These are phyloP conservation scores for Nissolia schottii DNA, from an alignment of 306 rosid species.

Conservation along the genomic window DNA sequence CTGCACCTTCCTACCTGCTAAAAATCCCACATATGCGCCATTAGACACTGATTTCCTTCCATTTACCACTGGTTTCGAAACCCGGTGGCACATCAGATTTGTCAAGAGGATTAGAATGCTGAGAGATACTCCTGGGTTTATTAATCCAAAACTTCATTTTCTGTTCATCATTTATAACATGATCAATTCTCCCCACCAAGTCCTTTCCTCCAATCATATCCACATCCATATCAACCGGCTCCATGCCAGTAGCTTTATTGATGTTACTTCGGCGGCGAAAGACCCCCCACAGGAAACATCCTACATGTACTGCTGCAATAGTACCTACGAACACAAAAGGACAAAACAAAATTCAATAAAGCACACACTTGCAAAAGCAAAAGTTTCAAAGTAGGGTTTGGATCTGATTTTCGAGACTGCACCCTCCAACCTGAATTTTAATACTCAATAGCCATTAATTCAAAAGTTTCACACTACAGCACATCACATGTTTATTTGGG, in stretches of 20 bases:
- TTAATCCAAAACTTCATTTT: too few species aligned
- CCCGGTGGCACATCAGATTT: conserved; percentile 25
- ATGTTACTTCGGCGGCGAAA: conserved; percentile 26
- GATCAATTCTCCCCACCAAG: conserved; percentile 30
- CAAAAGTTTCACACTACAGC: neutral
- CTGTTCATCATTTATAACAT: conserved; percentile 7
- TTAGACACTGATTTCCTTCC: neutral
- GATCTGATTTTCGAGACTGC: neutral
- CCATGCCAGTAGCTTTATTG: conserved; percentile 2
- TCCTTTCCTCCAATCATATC: conserved; percentile 51
- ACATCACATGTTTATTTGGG: neutral
- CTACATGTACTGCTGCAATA: conserved; percentile 16
- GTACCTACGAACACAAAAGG: conserved; percentile 30
- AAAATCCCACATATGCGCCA: neutral
- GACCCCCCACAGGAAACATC: conserved; percentile 56
- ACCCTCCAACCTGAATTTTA: neutral
- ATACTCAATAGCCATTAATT: neutral
- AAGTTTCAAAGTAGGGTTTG: neutral
- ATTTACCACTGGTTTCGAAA: neutral
- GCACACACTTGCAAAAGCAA: neutral
- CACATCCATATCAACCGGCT: conserved; percentile 43
- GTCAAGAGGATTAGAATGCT: neutral
- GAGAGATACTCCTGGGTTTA: neutral
- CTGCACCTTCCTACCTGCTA: neutral
- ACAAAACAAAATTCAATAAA: neutral